These are phyloP conservation scores for Ascochyta lentis DNA, from an alignment of 2,329 filamentous ascomycete species.

Conservation along the genomic window DNA sequence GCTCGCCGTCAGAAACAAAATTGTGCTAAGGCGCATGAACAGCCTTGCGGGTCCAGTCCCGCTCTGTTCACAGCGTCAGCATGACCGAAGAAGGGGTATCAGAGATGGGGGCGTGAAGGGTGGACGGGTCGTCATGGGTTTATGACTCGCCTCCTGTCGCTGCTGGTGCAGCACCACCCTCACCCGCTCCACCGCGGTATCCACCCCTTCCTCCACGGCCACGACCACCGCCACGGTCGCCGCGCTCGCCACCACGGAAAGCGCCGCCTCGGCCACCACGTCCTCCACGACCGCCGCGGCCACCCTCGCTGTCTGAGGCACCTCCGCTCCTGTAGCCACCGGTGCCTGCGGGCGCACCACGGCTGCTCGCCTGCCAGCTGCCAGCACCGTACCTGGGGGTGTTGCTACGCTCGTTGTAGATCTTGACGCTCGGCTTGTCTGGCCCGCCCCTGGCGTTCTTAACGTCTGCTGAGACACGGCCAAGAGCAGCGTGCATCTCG, in stretches of 20 bases:
- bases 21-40: slow-evolving; percentile 4
- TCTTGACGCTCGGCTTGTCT: slow-evolving; percentile 80
- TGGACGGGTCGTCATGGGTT: slow-evolving; percentile 16
- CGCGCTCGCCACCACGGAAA: slow-evolving; percentile 57
- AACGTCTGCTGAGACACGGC: slow-evolving; percentile 74
- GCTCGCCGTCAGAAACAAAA: slow-evolving; percentile 24
- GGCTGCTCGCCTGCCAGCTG: slow-evolving; percentile 67
- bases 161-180: slow-evolving; percentile 43
- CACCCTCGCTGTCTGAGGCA: slow-evolving; percentile 77
- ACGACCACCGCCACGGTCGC: slow-evolving; percentile 52
- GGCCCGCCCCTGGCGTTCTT: slow-evolving; percentile 78
- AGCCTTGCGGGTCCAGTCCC: slow-evolving; percentile 2
- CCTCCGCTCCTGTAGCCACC: slow-evolving; percentile 84
- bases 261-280: slow-evolving; percentile 58
- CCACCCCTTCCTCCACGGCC: slow-evolving; percentile 36
- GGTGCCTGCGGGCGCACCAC: slow-evolving; percentile 63
- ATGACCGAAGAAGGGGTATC: slow-evolving; percentile 42
- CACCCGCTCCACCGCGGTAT: slow-evolving; percentile 42
- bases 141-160: slow-evolving; percentile 50
- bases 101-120: slow-evolving; percentile 27
- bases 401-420: slow-evolving; percentile 72
- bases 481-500: slow-evolving; percentile 80
- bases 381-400: slow-evolving; percentile 57
- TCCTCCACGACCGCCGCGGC: slow-evolving; percentile 63
- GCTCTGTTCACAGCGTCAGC: slow-evolving; percentile 25